phyloP scores from a whole-genome alignment of 2,329 filamentous ascomycete species.

The Xylaria sp. region DNA sequence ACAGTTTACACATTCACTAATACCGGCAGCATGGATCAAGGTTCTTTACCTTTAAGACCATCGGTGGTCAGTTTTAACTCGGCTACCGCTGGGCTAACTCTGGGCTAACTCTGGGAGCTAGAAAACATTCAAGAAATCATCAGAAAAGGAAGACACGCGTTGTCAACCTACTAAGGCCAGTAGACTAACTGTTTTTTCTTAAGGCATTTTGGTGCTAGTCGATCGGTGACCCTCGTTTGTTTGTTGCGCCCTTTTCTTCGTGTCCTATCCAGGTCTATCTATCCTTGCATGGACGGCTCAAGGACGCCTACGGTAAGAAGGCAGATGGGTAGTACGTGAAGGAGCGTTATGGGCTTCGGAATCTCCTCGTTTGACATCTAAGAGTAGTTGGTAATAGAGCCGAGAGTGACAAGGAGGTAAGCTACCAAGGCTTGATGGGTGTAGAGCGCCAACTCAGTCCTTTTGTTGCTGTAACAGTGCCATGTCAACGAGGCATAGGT shows the following conservation, averaged over 20 bases:
- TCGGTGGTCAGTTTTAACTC: constrained; percentile 73
- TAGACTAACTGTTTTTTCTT: too few relatives aligned
- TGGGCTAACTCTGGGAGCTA: constrained; percentile 71
- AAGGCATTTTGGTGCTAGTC: too few relatives aligned
- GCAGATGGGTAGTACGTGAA: constrained; percentile 12
- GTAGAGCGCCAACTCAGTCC: constrained; percentile 9
- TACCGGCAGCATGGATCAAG: constrained; percentile 71
- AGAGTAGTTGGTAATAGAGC: constrained; percentile 18
- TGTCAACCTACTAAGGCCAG: constrained; percentile 82
- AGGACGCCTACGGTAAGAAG: constrained; percentile 17
- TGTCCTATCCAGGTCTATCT: too few relatives aligned
- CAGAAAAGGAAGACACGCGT: constrained; percentile 87
- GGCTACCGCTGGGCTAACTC: constrained; percentile 69
- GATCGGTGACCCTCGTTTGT: too few relatives aligned
- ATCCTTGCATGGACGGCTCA: too few relatives aligned
- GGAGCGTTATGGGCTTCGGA: constrained; percentile 12
- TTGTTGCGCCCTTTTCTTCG: too few relatives aligned
- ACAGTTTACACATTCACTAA: constrained; percentile 81
- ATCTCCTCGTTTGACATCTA: constrained; percentile 4
- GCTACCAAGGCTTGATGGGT: constrained; percentile 12
- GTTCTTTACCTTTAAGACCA: constrained; percentile 73
- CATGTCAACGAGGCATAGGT: constrained; percentile 20
- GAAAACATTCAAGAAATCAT: constrained; percentile 67
- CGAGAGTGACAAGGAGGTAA: constrained; percentile 17
- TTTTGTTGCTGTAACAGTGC: constrained; percentile 2